Base-by-base conservation (phyloP, 2,329 filamentous ascomycete genomes). In the Colletotrichum chrysophilum region DNA sequence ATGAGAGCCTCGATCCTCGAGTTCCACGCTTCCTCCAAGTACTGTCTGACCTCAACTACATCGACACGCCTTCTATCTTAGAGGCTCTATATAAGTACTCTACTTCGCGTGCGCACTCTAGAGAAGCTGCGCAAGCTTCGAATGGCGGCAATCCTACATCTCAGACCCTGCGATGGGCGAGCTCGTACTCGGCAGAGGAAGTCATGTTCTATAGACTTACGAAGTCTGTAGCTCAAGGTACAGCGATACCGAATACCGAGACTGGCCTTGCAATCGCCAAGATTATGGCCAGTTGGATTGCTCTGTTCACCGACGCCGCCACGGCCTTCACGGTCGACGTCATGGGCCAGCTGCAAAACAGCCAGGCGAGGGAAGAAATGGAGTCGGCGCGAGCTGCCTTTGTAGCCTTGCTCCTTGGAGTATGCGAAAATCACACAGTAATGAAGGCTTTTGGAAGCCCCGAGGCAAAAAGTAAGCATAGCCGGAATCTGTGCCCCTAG, bases 161-260 rank as follows among this genome's bases (percentile, higher is more conserved):
- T 34, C 78, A 77, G 30, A 43, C 77, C 10, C 52, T 82, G 34
- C 83, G 88, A 76, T 93, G 91, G 91, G 85, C 83, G 67, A 90
- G 84, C 81, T 93, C 91, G 1, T 92, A 91, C 77, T 86, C 86
- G 75, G 84, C 94, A 1, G 97, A 99, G 83, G 98, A 98, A 85
- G 93, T 97, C 66, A 95, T 98, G 85, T 94, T 98, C 81, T 97
- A 98, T 84, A 93, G 96, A 5, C 95, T 99, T 66, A 95, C 95
- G 4, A 98, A 97, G 85, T 94, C 93, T 0, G 96, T 98, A 66
- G 94, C 88, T 2, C 86, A 90, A 64, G 90, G 88, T 0, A 83
- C 81, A 1, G 88, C 86, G 2, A 89, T 92, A 64, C 84, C 82
- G 72, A 86, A 85, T 28, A 80, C 83, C 18, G 82, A 86, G 32